Percentiles rank a stretch among this genome's conserved stretches.
Conservation (phyloP, 768 basidiomycete genomes). For the Amanita polypyramis region DNA sequence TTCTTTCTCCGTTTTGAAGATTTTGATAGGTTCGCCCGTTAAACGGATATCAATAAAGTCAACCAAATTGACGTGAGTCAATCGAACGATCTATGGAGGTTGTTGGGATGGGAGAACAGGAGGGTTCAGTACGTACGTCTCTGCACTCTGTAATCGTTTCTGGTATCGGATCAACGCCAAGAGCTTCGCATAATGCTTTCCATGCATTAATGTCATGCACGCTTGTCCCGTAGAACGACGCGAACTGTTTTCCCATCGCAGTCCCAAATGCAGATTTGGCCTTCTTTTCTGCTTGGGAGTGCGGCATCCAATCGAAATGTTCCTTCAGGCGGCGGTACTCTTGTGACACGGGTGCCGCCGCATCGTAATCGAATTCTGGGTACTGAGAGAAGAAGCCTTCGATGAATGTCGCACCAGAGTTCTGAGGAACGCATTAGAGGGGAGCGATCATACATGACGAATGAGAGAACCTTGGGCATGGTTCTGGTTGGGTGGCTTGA, state of each 20-base stretch:
- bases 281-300: background rate
- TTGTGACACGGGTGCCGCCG: background rate
- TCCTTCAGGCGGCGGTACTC: background rate
- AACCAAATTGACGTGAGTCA: conserved; percentile 4
- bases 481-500: too few relatives aligned
- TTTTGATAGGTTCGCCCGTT: background rate
- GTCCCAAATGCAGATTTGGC: background rate
- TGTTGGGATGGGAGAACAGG: too few relatives aligned
- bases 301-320: background rate
- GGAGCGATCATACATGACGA: too few relatives aligned
- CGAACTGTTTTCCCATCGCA: background rate
- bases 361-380: too few relatives aligned
- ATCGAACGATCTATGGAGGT: background rate
- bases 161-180: background rate
- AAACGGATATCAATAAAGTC: conserved; percentile 2
- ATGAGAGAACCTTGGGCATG: too few relatives aligned
- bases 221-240: background rate
- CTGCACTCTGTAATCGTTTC: background rate
- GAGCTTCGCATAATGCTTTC: background rate
- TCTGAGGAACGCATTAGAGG: background rate
- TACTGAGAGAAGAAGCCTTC: too few relatives aligned
- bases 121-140: background rate
- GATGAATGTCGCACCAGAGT: background rate
- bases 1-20: background rate
- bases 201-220: background rate